These are phyloP conservation scores for Tulasnella calospora DNA, from an alignment of 768 basidiomycete genomes.

Conservation along the genomic window DNA sequence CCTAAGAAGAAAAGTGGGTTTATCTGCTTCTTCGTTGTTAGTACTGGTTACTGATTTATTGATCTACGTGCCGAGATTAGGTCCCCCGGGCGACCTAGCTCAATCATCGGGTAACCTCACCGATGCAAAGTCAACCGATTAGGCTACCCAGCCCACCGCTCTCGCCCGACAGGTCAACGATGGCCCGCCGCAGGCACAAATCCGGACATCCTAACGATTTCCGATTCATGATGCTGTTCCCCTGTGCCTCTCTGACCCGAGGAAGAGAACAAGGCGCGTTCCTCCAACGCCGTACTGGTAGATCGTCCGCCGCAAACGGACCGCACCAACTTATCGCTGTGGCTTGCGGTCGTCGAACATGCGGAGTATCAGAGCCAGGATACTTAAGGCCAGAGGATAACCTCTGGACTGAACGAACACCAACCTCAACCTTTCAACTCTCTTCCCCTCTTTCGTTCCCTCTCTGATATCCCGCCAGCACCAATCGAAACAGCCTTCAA, in stretches of 20 bases:
- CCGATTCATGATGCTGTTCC: background rate
- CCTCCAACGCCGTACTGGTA: background rate
- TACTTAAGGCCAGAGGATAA: background rate
- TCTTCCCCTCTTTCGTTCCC: background rate
- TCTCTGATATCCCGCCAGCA: background rate
- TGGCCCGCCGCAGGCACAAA: background rate
- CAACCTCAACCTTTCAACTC: background rate
- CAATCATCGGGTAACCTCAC: background rate
- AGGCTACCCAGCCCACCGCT: background rate
- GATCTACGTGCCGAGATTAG: background rate
- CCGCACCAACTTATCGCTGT: background rate
- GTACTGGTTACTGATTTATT: background rate
- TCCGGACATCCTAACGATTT: background rate
- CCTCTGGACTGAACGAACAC: background rate
- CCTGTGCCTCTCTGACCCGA: background rate
- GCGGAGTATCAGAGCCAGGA: background rate
- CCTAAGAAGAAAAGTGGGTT: background rate
- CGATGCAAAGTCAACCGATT: background rate
- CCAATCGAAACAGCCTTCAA: background rate
- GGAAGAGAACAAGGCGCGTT: slow-evolving; percentile 8
- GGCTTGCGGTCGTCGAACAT: background rate
- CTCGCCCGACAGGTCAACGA: slow-evolving; percentile 2
- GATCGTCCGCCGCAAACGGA: background rate
- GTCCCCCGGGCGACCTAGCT: background rate
- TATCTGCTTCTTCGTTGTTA: background rate